Evolutionary conservation across 2,329 filamentous ascomycete genomes (phyloP).

Genomic region (Cladobotryum mycophilum): DNA sequence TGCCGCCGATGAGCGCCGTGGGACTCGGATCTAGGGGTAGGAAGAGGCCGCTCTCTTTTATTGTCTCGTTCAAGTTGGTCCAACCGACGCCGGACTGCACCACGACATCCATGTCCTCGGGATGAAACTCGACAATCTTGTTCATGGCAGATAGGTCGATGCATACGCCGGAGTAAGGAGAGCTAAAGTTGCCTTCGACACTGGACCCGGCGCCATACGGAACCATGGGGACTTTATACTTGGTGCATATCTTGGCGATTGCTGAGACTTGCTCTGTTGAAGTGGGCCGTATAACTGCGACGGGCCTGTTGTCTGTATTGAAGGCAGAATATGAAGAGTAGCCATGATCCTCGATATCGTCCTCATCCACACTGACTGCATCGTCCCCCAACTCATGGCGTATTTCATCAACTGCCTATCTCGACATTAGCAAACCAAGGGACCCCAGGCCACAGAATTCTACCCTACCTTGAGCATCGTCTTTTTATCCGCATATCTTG

Average conservation of each 20-base stretch:
- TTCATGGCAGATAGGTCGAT: constrained; percentile 67
- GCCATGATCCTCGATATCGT: constrained; percentile 58
- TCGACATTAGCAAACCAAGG: not conserved
- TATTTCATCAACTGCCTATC: constrained; percentile 16
- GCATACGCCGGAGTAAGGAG: constrained; percentile 60
- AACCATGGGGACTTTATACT: constrained; percentile 62
- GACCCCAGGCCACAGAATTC: not conserved
- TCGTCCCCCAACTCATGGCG: constrained; percentile 42
- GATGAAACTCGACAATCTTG: constrained; percentile 55
- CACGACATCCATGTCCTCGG: constrained; percentile 64
- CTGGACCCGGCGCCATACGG: constrained; percentile 69
- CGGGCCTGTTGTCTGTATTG: constrained; percentile 56
- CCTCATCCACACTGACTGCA: constrained; percentile 55
- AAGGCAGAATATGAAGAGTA: constrained; percentile 66
- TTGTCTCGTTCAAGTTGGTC: constrained; percentile 60
- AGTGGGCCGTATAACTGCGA: constrained; percentile 59
- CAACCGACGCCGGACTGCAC: constrained; percentile 65
- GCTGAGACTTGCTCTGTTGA: constrained; percentile 58
- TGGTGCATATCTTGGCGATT: constrained; percentile 57
- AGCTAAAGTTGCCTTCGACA: constrained; percentile 65
- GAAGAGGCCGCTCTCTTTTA: constrained; percentile 57
- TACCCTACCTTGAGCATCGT: constrained; percentile 18
- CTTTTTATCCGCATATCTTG: constrained; percentile 18
- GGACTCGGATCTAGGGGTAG: constrained; percentile 66
- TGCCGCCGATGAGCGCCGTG: constrained; percentile 50